Percentiles rank a stretch among this genome's conserved stretches.
Evolutionary conservation across 2,329 filamentous ascomycete species (phyloP).

Genomic region (Penicillium sp.): DNA sequence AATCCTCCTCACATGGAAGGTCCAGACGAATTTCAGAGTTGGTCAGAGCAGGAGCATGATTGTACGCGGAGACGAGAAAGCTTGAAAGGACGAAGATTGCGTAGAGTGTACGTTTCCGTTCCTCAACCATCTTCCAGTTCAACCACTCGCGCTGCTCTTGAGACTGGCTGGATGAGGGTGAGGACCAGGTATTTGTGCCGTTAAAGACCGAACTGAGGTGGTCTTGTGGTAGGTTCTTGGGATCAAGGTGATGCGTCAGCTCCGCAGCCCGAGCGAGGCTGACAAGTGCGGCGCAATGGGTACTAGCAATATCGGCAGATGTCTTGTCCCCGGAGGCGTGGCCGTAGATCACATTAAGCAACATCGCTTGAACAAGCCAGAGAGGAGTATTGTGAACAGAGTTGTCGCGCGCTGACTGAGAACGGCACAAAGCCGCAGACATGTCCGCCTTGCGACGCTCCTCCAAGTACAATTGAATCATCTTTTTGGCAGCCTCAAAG

Average conservation of each 20-base stretch:
- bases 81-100: conserved; percentile 88
- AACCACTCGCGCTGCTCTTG: conserved; percentile 62
- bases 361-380: conserved; percentile 95
- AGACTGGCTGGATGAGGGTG: conserved; percentile 29
- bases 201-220: conserved; percentile 48
- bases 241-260: conserved; percentile 49
- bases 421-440: conserved; percentile 52
- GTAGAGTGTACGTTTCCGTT: conserved; percentile 88
- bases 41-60: conserved; percentile 81
- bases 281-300: conserved; percentile 83
- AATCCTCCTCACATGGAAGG: conserved; percentile 85
- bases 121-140: conserved; percentile 80
- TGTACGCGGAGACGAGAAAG: conserved; percentile 84
- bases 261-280: conserved; percentile 87
- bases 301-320: conserved; percentile 84
- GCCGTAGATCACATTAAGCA: conserved; percentile 91
- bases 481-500: conserved; percentile 89
- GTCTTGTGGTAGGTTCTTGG: conserved; percentile 33
- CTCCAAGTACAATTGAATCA: conserved; percentile 89
- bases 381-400: conserved; percentile 71
- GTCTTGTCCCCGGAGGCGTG: conserved; percentile 91
- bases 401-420: conserved; percentile 50
- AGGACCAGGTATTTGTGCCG: conserved; percentile 40
- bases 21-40: conserved; percentile 91
- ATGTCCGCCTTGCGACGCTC: conserved; percentile 83